Evolutionary conservation across 2,329 filamentous ascomycete genomes (phyloP).

Genomic region (Sclerotinia subarctica): DNA sequence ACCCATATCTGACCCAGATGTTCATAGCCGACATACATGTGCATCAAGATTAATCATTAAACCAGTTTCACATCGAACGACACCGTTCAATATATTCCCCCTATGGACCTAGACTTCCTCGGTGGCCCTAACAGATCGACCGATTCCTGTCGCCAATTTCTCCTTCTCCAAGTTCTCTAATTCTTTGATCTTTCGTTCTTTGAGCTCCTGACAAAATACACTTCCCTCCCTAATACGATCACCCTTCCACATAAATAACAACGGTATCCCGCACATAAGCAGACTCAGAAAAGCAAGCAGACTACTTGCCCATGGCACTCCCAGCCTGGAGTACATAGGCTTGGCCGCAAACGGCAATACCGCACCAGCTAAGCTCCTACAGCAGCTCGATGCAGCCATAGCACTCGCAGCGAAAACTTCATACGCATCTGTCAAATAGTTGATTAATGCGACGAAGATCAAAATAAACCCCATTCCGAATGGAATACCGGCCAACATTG

Average conservation of each 20-base stretch:
- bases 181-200: constrained; percentile 39
- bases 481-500: constrained; percentile 54
- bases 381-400: constrained; percentile 45
- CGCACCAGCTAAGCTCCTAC: constrained; percentile 44
- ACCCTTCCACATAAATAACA: constrained; percentile 50
- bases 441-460: constrained; percentile 58
- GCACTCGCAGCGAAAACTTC: constrained; percentile 57
- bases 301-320: constrained; percentile 47
- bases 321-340: constrained; percentile 47
- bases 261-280: constrained; percentile 49
- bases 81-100: neutral
- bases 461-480: constrained; percentile 53
- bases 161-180: constrained; percentile 29
- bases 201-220: constrained; percentile 50
- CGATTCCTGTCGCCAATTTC: constrained; percentile 16
- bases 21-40: neutral
- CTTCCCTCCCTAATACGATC: constrained; percentile 45
- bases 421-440: constrained; percentile 57
- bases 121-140: neutral
- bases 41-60: neutral
- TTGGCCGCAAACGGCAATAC: constrained; percentile 47
- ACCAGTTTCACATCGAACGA: neutral
- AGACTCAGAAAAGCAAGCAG: constrained; percentile 49
- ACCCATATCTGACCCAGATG: neutral
- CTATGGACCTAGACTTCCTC: constrained; percentile 17